Base-by-base conservation (phyloP, 2,329 filamentous ascomycete genomes). In the Clarireedia homoeocarpa region DNA sequence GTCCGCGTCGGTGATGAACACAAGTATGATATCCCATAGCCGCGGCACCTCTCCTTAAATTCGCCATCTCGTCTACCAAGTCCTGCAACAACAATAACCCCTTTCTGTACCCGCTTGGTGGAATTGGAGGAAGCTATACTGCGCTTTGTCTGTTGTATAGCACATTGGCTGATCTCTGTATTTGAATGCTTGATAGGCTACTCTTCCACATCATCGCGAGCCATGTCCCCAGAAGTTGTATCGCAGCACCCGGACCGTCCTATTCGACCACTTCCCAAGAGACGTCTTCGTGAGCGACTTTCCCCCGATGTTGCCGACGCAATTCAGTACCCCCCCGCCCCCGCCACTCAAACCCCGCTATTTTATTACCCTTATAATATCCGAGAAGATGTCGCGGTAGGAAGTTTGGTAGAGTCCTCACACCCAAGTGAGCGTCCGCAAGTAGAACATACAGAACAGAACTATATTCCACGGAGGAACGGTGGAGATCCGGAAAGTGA, bases 191-290 rank as follows among this genome's bases (percentile, higher is more conserved):
- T 54, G 24, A 24, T 63, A 68, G 67, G 65, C 52, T 67, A 65
- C 57, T 66, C 64, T 45, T 65, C 66, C 51, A 61, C 65, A 62
- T 67, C 63, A 62, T 65, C 70, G 73, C 72, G 64, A 64, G 66
- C 69, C 48, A 85, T 86, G 81, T 83, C 82, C 67, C 76, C 84
- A 62, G 90, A 96, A 76, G 86, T 87, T 58, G 79, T 84, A 61
- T 94, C 90, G 58, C 83, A 88, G 58, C 95, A 89, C 70, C 90
- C 90, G 63, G 89, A 95, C 70, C 86, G 94, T 72, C 88, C 92
- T 59, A 99, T 99, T 70, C 86, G 91, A 69, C 94, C 94, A 56
- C 76, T 99, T 59, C 94, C 94, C 45, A 94, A 89, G 73, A 87
- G 91, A 67, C 86, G 89, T 62, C 80, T 99, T 54, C 89, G 91